Conservation (phyloP, 2,329 filamentous ascomycete genomes). For the Lasiodiplodia sp. region DNA sequence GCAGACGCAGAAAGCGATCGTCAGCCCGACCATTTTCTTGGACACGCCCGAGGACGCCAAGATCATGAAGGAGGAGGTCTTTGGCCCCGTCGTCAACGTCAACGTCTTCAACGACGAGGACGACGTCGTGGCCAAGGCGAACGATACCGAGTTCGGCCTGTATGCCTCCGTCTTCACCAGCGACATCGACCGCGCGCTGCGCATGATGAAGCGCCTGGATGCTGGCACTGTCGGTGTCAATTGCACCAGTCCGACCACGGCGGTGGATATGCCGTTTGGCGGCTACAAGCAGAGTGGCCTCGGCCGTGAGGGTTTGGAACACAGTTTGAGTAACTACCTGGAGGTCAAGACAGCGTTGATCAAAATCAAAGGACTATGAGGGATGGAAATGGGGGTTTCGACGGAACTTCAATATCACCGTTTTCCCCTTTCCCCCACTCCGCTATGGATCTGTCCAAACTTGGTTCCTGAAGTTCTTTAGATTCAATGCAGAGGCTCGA, state of each 20-base stretch:
- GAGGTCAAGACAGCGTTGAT: slow-evolving; percentile 47
- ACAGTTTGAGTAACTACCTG: slow-evolving; percentile 43
- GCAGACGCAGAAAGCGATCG: slow-evolving; percentile 33
- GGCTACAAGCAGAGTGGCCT: slow-evolving; percentile 50
- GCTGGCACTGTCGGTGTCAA: slow-evolving; percentile 52
- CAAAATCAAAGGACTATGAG: slow-evolving; percentile 31
- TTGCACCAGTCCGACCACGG: slow-evolving; percentile 45
- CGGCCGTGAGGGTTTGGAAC: slow-evolving; percentile 45
- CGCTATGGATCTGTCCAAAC: too few relatives aligned
- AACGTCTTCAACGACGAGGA: slow-evolving; percentile 46
- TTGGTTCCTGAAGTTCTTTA: too few relatives aligned
- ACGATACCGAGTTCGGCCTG: slow-evolving; percentile 49
- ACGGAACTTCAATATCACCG: too few relatives aligned
- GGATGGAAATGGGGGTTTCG: too few relatives aligned
- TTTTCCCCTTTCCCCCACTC: too few relatives aligned
- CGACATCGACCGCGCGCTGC: slow-evolving; percentile 46
- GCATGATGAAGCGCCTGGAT: slow-evolving; percentile 51
- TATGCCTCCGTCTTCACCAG: slow-evolving; percentile 49
- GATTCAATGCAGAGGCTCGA: too few relatives aligned
- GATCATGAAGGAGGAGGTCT: slow-evolving; percentile 48
- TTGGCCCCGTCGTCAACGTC: slow-evolving; percentile 49
- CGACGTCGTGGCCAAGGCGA: slow-evolving; percentile 46
- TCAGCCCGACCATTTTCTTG: slow-evolving; percentile 55
- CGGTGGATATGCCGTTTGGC: slow-evolving; percentile 50
- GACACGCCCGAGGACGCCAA: slow-evolving; percentile 51